Conservation (phyloP, 768 basidiomycete species). For the Psilocybe azurescens region DNA sequence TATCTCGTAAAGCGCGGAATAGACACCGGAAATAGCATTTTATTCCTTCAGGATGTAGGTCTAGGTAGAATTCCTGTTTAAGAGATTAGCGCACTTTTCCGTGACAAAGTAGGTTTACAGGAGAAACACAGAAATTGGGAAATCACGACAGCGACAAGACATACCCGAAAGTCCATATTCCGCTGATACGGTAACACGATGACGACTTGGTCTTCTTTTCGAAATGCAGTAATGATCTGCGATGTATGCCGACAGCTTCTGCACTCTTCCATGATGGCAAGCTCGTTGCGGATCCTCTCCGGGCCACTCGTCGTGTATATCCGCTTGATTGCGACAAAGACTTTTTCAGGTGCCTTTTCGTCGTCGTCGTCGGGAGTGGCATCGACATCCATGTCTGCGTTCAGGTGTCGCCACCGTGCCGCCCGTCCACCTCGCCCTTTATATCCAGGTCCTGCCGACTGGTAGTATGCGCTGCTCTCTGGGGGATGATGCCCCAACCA, state of each 20-base stretch:
- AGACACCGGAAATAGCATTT: slow-evolving; percentile 90
- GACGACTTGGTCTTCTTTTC: slow-evolving; percentile 90
- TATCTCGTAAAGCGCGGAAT: slow-evolving; percentile 87
- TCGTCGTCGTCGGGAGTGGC: slow-evolving; percentile 2
- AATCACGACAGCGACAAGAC: slow-evolving; percentile 30
- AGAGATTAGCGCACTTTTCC: background rate
- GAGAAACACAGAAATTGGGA: too few relatives aligned
- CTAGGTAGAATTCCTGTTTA: slow-evolving; percentile 77
- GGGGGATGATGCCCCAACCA: slow-evolving; percentile 75
- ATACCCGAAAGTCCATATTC: slow-evolving; percentile 91
- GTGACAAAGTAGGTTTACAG: too few relatives aligned
- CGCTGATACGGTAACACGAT: slow-evolving; percentile 93
- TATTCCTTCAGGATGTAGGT: slow-evolving; percentile 75
- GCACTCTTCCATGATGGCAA: slow-evolving; percentile 86
- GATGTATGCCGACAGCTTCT: slow-evolving; percentile 87
- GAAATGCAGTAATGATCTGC: slow-evolving; percentile 94
- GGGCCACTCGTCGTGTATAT: slow-evolving; percentile 98
- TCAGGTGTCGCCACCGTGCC: slow-evolving; percentile 10
- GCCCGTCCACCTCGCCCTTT: slow-evolving; percentile 29
- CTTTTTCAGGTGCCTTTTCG: slow-evolving; percentile 43
- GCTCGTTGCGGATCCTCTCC: slow-evolving; percentile 90
- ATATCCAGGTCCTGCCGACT: slow-evolving; percentile 45
- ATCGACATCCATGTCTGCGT: slow-evolving; percentile 14
- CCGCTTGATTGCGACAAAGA: slow-evolving; percentile 93
- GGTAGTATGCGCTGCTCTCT: slow-evolving; percentile 69